Conservation (phyloP, 306 rosid species). For the Purshia tridentata region DNA sequence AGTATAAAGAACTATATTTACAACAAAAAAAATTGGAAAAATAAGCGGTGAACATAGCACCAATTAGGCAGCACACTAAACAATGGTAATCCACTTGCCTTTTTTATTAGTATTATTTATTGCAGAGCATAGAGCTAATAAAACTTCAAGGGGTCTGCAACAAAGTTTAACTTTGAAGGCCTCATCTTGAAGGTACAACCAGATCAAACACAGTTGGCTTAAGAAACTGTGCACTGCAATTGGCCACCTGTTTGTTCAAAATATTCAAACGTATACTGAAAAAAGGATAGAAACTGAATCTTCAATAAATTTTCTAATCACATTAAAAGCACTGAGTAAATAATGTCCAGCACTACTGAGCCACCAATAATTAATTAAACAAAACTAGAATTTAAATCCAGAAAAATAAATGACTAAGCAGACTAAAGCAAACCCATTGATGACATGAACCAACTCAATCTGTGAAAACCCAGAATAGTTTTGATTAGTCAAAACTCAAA, state of each 20-base stretch:
- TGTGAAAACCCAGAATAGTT: background rate
- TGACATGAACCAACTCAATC: background rate
- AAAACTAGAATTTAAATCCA: background rate
- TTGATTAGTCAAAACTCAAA: background rate
- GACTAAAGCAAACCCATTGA: background rate
- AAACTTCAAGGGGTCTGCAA: background rate
- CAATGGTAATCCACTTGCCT: background rate
- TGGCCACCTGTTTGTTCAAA: background rate
- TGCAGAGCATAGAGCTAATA: background rate
- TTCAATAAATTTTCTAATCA: background rate
- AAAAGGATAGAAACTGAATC: background rate
- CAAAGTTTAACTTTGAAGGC: background rate
- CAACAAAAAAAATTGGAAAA: background rate
- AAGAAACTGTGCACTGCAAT: background rate
- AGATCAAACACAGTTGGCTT: background rate
- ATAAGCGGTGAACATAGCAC: background rate
- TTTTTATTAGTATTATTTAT: background rate
- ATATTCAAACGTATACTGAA: constrained; percentile 5
- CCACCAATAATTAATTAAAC: background rate
- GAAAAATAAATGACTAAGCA: background rate
- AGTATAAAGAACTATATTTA: background rate
- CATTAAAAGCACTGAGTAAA: background rate
- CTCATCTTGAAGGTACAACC: background rate
- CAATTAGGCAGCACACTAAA: background rate
- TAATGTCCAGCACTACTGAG: background rate